These are phyloP conservation scores for Phytophthora pistaciae DNA, from an alignment of 352 stramenopile species.

Conservation along the genomic window DNA sequence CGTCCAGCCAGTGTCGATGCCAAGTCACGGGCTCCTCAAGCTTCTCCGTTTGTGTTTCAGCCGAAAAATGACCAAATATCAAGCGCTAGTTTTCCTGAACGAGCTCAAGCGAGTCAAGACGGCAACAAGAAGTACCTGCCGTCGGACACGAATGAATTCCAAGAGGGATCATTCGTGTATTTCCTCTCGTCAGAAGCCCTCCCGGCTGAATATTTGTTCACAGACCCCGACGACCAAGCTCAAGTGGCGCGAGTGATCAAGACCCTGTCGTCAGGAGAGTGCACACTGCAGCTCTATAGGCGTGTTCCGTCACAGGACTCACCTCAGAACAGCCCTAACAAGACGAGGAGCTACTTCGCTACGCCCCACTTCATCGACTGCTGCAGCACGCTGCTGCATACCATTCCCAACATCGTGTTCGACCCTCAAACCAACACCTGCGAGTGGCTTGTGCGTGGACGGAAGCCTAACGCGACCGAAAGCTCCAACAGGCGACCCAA, in stretches of 20 bases:
- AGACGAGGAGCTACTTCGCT: slow-evolving; percentile 33
- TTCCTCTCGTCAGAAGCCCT: slow-evolving; percentile 34
- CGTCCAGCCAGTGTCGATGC: slow-evolving; percentile 32
- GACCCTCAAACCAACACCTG: slow-evolving; percentile 34
- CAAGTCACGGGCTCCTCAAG: slow-evolving; percentile 7
- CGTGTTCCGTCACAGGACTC: slow-evolving; percentile 12
- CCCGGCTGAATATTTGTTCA: slow-evolving; percentile 12
- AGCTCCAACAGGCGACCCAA: not conserved
- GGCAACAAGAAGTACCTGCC: slow-evolving; percentile 18
- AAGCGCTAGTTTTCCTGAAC: not conserved
- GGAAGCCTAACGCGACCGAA: not conserved
- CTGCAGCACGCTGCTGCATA: slow-evolving; percentile 46
- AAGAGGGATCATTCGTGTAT: slow-evolving; percentile 43
- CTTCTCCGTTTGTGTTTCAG: slow-evolving; percentile 13
- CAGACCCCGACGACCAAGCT: slow-evolving; percentile 29
- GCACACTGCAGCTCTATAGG: slow-evolving; percentile 47
- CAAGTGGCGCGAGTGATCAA: slow-evolving; percentile 51
- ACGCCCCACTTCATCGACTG: slow-evolving; percentile 57
- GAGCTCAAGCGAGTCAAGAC: not conserved
- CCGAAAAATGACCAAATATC: slow-evolving; percentile 8
- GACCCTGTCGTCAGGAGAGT: slow-evolving; percentile 41
- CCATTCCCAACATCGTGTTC: slow-evolving; percentile 42
- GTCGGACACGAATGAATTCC: slow-evolving; percentile 36
- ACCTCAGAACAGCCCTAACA: slow-evolving; percentile 7
- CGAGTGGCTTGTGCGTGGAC: slow-evolving; percentile 26